Conservation (phyloP, 768 basidiomycete species). For the Lactarius indigo region DNA sequence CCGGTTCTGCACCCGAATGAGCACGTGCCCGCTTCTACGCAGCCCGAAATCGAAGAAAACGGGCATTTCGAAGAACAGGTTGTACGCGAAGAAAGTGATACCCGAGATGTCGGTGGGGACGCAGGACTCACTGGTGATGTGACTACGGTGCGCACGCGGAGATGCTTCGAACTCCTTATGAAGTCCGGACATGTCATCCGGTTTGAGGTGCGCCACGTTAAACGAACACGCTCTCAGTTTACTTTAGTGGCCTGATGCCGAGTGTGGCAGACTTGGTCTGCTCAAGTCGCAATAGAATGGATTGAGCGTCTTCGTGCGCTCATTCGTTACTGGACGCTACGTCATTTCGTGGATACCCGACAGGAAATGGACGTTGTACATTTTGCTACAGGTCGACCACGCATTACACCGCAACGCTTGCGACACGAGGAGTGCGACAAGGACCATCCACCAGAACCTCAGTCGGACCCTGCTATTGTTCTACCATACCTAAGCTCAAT, state of each 20-base stretch:
- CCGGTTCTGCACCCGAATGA: slow-evolving; percentile 33
- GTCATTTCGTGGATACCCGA: slow-evolving; percentile 70
- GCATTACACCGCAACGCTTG: slow-evolving; percentile 55
- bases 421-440: slow-evolving; percentile 39
- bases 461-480: slow-evolving; percentile 47
- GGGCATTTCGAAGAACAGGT: slow-evolving; percentile 23
- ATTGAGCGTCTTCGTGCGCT: slow-evolving; percentile 69
- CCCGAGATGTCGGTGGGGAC: slow-evolving; percentile 64
- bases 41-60: slow-evolving; percentile 31
- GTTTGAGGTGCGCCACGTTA: slow-evolving; percentile 62
- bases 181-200: slow-evolving; percentile 63
- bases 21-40: slow-evolving; percentile 8
- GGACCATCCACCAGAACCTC: slow-evolving; percentile 46
- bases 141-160: slow-evolving; percentile 49
- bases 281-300: slow-evolving; percentile 77
- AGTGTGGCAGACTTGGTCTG: slow-evolving; percentile 56
- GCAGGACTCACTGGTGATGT: slow-evolving; percentile 42
- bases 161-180: slow-evolving; percentile 77
- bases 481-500: slow-evolving; percentile 57
- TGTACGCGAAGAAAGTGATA: slow-evolving; percentile 47
- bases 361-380: slow-evolving; percentile 80
- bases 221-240: neutral
- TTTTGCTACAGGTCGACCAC: slow-evolving; percentile 44
- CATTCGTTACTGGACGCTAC: slow-evolving; percentile 73
- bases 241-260: neutral